phyloP scores from a whole-genome alignment of 2,329 filamentous ascomycete species.

The Sodiomyces alkalinus region DNA sequence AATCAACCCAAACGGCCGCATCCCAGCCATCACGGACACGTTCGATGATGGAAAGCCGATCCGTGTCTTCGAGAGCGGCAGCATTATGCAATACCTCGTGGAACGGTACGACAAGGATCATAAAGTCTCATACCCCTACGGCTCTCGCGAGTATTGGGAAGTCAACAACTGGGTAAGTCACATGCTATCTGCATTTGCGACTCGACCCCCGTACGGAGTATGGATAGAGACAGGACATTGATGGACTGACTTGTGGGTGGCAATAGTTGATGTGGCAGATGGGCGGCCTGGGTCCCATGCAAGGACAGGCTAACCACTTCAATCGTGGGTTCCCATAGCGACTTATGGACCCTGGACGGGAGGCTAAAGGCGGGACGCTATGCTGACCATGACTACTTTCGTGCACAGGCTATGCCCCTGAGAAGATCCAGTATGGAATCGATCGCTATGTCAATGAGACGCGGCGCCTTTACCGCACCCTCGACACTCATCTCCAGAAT shows the following conservation, averaged over 20 bases:
- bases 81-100: slow-evolving; percentile 72
- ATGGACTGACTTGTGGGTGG: slow-evolving; percentile 6
- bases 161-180: slow-evolving; percentile 59
- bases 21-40: slow-evolving; percentile 73
- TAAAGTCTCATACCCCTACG: slow-evolving; percentile 66
- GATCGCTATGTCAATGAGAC: slow-evolving; percentile 74
- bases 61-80: slow-evolving; percentile 67
- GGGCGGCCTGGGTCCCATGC: slow-evolving; percentile 69
- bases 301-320: slow-evolving; percentile 77
- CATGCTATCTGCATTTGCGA: too few relatives aligned
- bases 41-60: slow-evolving; percentile 60
- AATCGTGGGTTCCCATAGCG: slow-evolving; percentile 35
- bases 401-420: slow-evolving; percentile 58
- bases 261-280: slow-evolving; percentile 55
- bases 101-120: slow-evolving; percentile 69
- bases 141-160: slow-evolving; percentile 62
- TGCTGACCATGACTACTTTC: too few relatives aligned
- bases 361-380: too few relatives aligned
- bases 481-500: slow-evolving; percentile 55
- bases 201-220: too few relatives aligned
- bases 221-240: too few relatives aligned
- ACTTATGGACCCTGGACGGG: too few relatives aligned
- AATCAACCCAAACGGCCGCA: slow-evolving; percentile 88
- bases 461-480: slow-evolving; percentile 61
- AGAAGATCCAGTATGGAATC: slow-evolving; percentile 70